Conservation (phyloP, 2,329 filamentous ascomycete species). For the Blastomyces emzantsi region DNA sequence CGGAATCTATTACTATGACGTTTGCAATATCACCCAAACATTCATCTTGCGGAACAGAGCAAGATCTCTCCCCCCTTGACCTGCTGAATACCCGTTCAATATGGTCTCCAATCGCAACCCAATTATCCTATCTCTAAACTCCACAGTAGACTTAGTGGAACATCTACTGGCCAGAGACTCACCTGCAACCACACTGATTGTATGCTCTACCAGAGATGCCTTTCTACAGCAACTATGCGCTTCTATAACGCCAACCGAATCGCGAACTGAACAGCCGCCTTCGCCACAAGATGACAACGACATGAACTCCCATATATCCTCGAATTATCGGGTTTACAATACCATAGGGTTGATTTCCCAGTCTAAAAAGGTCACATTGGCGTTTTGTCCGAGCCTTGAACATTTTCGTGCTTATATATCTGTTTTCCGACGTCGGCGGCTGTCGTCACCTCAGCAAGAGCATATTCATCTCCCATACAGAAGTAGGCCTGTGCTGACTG, state of each 20-base stretch:
- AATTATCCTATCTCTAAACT: constrained; percentile 42
- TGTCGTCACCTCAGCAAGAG: neutral
- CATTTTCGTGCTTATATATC: constrained; percentile 69
- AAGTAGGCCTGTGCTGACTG: constrained; percentile 26
- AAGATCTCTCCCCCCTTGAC: neutral
- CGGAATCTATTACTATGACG: neutral
- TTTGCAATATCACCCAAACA: neutral
- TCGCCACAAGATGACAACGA: constrained; percentile 9
- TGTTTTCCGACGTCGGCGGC: constrained; percentile 39
- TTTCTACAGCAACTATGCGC: constrained; percentile 55
- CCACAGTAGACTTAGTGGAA: constrained; percentile 48
- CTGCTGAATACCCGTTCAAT: neutral
- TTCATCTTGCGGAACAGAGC: neutral
- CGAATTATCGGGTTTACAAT: constrained; percentile 39
- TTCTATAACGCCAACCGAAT: constrained; percentile 33
- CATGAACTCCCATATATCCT: constrained; percentile 27
- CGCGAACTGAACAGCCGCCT: constrained; percentile 16
- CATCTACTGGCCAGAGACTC: constrained; percentile 51
- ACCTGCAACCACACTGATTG: constrained; percentile 56
- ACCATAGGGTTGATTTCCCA: constrained; percentile 61
- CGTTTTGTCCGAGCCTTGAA: constrained; percentile 66
- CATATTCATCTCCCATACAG: constrained; percentile 5
- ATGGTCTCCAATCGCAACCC: constrained; percentile 5
- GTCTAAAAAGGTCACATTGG: constrained; percentile 58
- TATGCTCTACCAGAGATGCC: constrained; percentile 56